Percentiles rank a stretch among this genome's conserved stretches.
Evolutionary conservation across 2,329 filamentous ascomycete species (phyloP).

Genomic region (Cadophora sp.): DNA sequence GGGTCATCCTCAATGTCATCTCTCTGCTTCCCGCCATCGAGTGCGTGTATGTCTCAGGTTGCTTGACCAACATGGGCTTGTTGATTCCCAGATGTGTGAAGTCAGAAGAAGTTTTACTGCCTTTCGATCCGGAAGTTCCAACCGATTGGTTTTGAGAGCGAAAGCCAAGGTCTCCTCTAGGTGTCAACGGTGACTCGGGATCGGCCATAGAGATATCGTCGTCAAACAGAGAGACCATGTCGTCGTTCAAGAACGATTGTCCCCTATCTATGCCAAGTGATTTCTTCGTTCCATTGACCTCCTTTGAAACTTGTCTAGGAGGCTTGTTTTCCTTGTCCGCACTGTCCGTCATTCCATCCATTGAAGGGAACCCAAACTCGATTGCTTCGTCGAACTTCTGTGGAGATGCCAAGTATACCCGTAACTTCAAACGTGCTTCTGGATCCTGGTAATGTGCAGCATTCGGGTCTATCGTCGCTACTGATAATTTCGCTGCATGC

Average conservation of each 20-base stretch:
- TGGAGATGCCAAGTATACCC: conserved; percentile 84
- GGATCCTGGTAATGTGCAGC: conserved; percentile 90
- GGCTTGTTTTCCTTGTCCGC: conserved; percentile 45
- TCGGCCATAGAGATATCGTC: conserved; percentile 62
- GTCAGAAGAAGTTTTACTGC: conserved; percentile 49
- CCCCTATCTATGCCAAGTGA: conserved; percentile 55
- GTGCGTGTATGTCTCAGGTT: conserved; percentile 53
- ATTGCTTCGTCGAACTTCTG: conserved; percentile 96
- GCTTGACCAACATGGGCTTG: conserved; percentile 40
- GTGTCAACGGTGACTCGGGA: conserved; percentile 57
- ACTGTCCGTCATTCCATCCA: conserved; percentile 51
- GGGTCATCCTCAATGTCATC: conserved; percentile 96
- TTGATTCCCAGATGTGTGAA: conserved; percentile 43
- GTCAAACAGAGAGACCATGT: conserved; percentile 61
- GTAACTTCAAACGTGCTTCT: conserved; percentile 83
- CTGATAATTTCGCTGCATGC: conserved; percentile 50
- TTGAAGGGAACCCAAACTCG: conserved; percentile 87
- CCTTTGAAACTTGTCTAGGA: conserved; percentile 35
- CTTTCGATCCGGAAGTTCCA: conserved; percentile 39
- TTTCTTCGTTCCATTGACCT: conserved; percentile 39
- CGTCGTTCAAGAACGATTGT: conserved; percentile 64
- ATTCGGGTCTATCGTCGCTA: conserved; percentile 68
- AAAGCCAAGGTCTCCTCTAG: conserved; percentile 41
- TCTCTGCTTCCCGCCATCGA: conserved; percentile 71
- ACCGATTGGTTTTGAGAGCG: conserved; percentile 38